These are phyloP conservation scores for Chalciporus piperatus DNA, from an alignment of 768 basidiomycete genomes.

Conservation along the genomic window DNA sequence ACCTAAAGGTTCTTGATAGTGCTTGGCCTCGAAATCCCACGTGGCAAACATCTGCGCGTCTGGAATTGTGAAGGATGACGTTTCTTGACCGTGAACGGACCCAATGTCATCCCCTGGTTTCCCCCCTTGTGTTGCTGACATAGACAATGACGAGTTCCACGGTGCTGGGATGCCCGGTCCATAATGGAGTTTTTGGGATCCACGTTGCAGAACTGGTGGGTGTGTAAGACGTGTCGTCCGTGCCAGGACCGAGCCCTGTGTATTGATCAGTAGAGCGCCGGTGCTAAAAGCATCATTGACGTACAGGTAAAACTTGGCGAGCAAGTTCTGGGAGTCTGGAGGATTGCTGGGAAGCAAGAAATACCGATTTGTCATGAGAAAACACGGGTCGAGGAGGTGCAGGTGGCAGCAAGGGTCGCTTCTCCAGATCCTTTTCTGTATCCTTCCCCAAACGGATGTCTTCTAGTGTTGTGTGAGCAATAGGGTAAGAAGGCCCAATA, in stretches of 20 bases:
- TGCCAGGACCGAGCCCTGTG: constrained; percentile 52
- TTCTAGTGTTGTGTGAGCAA: constrained; percentile 38
- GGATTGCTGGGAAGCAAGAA: constrained; percentile 60
- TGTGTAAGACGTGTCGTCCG: constrained; percentile 64
- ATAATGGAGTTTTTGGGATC: constrained; percentile 38
- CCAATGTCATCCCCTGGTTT: constrained; percentile 25
- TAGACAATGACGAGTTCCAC: constrained; percentile 39
- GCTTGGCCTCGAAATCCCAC: constrained; percentile 49
- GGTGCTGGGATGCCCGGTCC: constrained; percentile 41
- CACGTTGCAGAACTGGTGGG: constrained; percentile 59
- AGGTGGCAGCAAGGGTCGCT: constrained; percentile 30
- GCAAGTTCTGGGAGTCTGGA: constrained; percentile 68
- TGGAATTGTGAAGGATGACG: constrained; percentile 35
- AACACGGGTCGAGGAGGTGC: constrained; percentile 40
- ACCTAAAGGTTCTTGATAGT: constrained; percentile 36
- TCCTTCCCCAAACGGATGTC: constrained; percentile 39
- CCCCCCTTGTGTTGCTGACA: constrained; percentile 13
- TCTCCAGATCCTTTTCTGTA: constrained; percentile 54
- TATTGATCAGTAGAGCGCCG: not conserved
- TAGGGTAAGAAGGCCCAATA: constrained; percentile 66
- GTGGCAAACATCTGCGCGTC: constrained; percentile 51
- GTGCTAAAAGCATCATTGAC: constrained; percentile 21
- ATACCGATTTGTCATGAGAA: constrained; percentile 52
- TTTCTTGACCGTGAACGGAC: constrained; percentile 22
- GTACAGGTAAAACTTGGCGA: constrained; percentile 62